Conservation (phyloP, 2,329 filamentous ascomycete species). For the Trichophyton mentagrophytes region DNA sequence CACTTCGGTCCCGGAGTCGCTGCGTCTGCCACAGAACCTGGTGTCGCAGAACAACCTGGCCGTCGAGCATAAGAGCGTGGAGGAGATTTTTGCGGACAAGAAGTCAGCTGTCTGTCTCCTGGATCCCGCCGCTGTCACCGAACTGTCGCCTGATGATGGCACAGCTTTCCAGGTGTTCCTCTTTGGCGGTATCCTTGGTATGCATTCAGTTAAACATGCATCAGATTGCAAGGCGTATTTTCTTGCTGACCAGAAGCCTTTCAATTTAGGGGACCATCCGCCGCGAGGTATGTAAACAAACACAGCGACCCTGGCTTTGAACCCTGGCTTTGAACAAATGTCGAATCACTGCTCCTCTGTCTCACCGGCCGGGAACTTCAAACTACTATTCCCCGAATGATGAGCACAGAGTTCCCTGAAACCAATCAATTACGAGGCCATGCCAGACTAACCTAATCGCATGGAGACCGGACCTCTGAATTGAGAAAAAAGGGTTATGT, state of each 20-base stretch:
- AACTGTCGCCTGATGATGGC: conserved; percentile 72
- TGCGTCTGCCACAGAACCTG: conserved; percentile 50
- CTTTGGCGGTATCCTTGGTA: conserved; percentile 91
- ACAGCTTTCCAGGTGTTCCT: conserved; percentile 78
- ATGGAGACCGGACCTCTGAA: conserved; percentile 80
- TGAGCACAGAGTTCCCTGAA: too few species aligned
- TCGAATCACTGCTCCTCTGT: not conserved
- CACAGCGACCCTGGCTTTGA: too few species aligned
- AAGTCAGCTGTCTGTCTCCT: conserved; percentile 75
- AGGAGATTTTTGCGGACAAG: conserved; percentile 60
- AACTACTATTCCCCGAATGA: not conserved
- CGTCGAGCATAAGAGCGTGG: conserved; percentile 65
- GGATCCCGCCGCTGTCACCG: conserved; percentile 70
- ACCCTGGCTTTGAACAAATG: not conserved
- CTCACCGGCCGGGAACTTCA: not conserved
- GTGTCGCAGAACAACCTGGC: conserved; percentile 50
- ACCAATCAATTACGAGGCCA: too few species aligned
- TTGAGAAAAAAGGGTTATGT: conserved; percentile 84
- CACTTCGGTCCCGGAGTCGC: conserved; percentile 60
- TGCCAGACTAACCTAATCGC: not conserved
- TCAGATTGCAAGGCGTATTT: too few species aligned
- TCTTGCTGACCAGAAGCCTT: not conserved
- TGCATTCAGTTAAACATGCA: conserved; percentile 13
- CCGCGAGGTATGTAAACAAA: conserved; percentile 56
- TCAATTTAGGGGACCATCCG: conserved; percentile 68